Conservation (phyloP, 805 yeast species). For the Ogataea nonfermentans region DNA sequence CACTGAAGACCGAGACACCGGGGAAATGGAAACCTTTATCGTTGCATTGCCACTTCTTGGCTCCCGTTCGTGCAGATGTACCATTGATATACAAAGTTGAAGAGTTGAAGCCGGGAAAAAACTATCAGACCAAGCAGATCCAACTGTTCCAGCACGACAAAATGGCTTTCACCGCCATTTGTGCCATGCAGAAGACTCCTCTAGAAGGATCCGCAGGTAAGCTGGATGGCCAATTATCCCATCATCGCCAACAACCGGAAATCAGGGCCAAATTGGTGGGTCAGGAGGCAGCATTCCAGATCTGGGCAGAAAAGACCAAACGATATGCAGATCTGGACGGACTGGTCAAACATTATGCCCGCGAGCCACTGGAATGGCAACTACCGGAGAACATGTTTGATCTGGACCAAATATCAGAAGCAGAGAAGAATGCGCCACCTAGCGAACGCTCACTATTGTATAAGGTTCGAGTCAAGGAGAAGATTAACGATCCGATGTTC, state of each 20-base stretch:
- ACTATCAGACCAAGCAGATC: slow-evolving; percentile 52
- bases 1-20: slow-evolving; percentile 48
- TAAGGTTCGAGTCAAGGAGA: slow-evolving; percentile 32
- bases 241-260: slow-evolving; percentile 29
- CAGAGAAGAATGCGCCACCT: slow-evolving; percentile 18
- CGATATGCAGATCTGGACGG: slow-evolving; percentile 25
- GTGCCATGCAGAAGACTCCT: slow-evolving; percentile 41
- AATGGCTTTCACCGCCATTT: slow-evolving; percentile 50
- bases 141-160: slow-evolving; percentile 52
- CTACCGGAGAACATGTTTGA: slow-evolving; percentile 35
- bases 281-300: slow-evolving; percentile 28
- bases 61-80: slow-evolving; percentile 46
- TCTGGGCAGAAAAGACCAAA: slow-evolving; percentile 28
- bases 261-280: slow-evolving; percentile 28
- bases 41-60: slow-evolving; percentile 59
- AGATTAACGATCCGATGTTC: slow-evolving; percentile 32
- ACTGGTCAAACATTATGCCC: slow-evolving; percentile 27
- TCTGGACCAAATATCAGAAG: slow-evolving; percentile 19
- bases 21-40: slow-evolving; percentile 52
- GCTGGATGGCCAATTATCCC: slow-evolving; percentile 29
- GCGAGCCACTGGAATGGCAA: slow-evolving; percentile 36
- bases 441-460: slow-evolving; percentile 31
- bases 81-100: slow-evolving; percentile 55
- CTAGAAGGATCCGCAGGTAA: slow-evolving; percentile 35
- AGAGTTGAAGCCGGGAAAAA: slow-evolving; percentile 50